phyloP scores from a whole-genome alignment of 441 rosid species.

The Manihot esculenta region DNA sequence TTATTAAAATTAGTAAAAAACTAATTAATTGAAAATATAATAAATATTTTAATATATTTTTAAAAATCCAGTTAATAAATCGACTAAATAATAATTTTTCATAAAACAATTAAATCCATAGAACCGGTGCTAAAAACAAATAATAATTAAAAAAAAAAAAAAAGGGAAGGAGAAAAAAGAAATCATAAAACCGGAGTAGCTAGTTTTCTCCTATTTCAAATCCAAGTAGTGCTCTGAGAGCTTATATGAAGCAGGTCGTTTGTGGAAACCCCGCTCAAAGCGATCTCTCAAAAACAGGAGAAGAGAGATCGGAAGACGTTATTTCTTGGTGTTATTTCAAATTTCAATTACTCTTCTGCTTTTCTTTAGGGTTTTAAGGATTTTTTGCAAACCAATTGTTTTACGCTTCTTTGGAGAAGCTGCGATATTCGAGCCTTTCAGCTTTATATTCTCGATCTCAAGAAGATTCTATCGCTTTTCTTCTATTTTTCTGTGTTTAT shows the following conservation, averaged over 20 bases:
- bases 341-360: not conserved
- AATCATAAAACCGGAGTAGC: no score
- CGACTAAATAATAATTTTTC: no score
- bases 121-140: no score
- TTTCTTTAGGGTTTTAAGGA: constrained; percentile 7
- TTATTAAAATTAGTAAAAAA: no score
- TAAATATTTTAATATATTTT: no score
- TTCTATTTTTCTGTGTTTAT: not conserved
- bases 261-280: constrained; percentile 1
- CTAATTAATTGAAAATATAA: no score
- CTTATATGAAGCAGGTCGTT: no score
- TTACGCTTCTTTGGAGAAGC: not conserved
- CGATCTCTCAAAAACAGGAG: not conserved
- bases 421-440: not conserved
- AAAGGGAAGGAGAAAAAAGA: no score
- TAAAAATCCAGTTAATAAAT: no score
- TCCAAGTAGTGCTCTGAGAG: not conserved
- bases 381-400: not conserved
- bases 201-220: no score
- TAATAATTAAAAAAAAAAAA: no score
- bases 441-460: not conserved
- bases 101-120: no score
- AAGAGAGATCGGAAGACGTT: not conserved
- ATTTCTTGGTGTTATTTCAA: constrained; percentile 3
- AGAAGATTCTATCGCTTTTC: not conserved